Base-by-base conservation (phyloP, 2,329 filamentous ascomycete species). In the Aureobasidium vineae region DNA sequence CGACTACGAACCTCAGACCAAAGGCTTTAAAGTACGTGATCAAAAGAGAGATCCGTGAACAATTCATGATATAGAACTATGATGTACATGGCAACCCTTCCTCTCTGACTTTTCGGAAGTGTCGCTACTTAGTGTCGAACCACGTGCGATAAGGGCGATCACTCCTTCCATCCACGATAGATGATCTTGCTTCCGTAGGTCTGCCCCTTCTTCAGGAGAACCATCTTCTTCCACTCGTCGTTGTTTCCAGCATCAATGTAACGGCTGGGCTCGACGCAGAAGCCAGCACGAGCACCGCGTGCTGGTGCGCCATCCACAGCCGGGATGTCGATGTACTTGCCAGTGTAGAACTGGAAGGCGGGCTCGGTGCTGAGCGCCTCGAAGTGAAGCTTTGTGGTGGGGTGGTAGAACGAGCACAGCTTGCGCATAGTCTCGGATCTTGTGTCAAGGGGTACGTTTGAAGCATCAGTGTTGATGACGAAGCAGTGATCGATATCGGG, bases 321-420 rank as follows among this genome's bases (percentile, higher is more conserved):
- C 78, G 88, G 89, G 15, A 96, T 89, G 72, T 95, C 81, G 70
- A 96, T 92, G 74, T 88, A 89, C 74, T 90, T 89, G 70, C 94
- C 95, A 0, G 92, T 96, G 79, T 98, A 98, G 80, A 97, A 96
- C 78, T 98, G 94, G 83, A 97, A 98, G 0, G 92, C 91, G 0
- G 95, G 95, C 81, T 98, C 94, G 0, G 94, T 98, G 81, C 91
- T 95, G 73, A 87, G 82, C 6, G 97, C 89, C 77, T 97, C 91
- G 59, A 98, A 86, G 75, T 96, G 89, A 70, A 97, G 83, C 69
- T 87, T 86, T 33, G 88, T 89, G 59, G 81, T 82, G 6, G 91
- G 86, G 77, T 97, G 91, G 77, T 85, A 85, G 67, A 95, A 90
- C 28, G 85, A 81, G 53, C 91, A 86, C 53, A 94, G 85, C 67